These are phyloP conservation scores for Thecaphora frezii DNA, from an alignment of 1,284 basidiomycete genomes.

Conservation along the genomic window DNA sequence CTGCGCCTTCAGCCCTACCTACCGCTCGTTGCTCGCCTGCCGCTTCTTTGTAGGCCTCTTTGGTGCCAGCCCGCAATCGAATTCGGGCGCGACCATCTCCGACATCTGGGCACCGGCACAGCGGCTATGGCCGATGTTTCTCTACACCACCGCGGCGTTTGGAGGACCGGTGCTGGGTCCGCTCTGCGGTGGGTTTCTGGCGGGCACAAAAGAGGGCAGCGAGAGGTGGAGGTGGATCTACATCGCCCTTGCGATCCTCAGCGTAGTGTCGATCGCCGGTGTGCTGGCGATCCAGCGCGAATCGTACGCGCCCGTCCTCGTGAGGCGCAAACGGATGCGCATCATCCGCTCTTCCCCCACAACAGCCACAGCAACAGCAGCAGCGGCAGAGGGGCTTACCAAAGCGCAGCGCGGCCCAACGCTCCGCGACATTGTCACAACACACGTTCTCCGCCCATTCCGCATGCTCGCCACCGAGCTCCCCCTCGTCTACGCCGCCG, in stretches of 20 bases:
- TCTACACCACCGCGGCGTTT: constrained; percentile 53
- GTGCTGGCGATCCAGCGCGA: constrained; percentile 36
- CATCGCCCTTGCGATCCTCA: constrained; percentile 22
- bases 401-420: not conserved
- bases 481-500: constrained; percentile 68
- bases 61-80: constrained; percentile 29
- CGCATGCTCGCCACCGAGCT: constrained; percentile 70
- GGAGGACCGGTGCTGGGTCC: constrained; percentile 27
- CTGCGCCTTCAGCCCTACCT: constrained; percentile 43
- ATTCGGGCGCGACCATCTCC: constrained; percentile 46
- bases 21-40: constrained; percentile 46
- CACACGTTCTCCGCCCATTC: constrained; percentile 64
- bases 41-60: constrained; percentile 49
- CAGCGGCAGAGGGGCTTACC: not conserved
- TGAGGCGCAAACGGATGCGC: constrained; percentile 51
- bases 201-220: constrained; percentile 10
- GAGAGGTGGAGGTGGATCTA: constrained; percentile 37
- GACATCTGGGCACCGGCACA: constrained; percentile 56
- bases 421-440: not conserved
- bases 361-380: not conserved
- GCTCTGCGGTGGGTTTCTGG: constrained; percentile 46
- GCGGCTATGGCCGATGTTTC: constrained; percentile 52
- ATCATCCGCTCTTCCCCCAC: constrained; percentile 32
- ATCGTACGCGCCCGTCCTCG: constrained; percentile 55
- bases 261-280: constrained; percentile 15